Evolutionary conservation across 177 flowering plant species (phyloP), one percentile per base, ranked within the genome.

Genomic region (Vitis hybrid): DNA sequence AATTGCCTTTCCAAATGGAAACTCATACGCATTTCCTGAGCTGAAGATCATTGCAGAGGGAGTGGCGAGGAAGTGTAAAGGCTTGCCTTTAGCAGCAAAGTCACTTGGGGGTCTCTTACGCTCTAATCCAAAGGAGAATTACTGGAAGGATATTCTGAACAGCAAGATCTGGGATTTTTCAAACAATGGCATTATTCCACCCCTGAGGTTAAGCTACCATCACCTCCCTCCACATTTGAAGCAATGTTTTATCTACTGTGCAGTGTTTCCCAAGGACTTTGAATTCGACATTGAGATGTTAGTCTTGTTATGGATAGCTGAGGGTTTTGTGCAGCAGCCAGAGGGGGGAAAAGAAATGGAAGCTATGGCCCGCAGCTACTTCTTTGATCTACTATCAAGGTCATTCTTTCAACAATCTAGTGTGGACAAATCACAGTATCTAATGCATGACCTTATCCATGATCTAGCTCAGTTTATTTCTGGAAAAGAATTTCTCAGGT

Each of bases 381-480:
- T 71, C 27, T 0, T 4, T 13, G 15, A 71, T 64, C 21, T 71
- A 15, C 11, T 57, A 13, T 64, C 63, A 10, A 64, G 61, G 60
- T 64, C 54, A 27, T 71, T 71, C 49, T 63, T 71, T 50, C 68
- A 71, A 64, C 56, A 54, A 41, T n/a, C 67, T 6, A n/a, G 9
- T 53, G 4, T 8, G 54, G 12, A 2, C 15, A 11, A 15, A 64
- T 56, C 68, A 48, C 17, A 24, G 20, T 64, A 20, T 71, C 55
- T 63, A 24, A 63, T 70, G 73, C 73, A 70, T 54, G 73, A 63
- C 48, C 58, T 70, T 3, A 64, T 70, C 48, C 53, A 21, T 21
- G 21, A 21, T 21, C 21, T 21, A 21, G 21, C 21, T 21, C 21
- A 21, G 21, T 21, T 21, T 70, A 67, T 70, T 10, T 62, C 73